Conservation (phyloP, 352 stramenopile genomes). For the Thalassiosira delicatula region DNA sequence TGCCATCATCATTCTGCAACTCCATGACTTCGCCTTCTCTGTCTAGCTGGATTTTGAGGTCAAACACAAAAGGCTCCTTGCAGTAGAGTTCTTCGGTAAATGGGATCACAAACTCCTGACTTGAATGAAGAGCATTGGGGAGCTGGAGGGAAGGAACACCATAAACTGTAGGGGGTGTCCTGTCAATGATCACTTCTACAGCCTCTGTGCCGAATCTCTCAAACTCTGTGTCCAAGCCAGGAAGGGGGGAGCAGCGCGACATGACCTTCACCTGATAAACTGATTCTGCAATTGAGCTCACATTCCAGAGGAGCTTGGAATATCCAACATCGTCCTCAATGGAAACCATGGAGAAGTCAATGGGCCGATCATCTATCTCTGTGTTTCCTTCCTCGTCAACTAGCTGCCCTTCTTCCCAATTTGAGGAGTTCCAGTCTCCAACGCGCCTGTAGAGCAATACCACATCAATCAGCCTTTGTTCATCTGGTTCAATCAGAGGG, state of each 20-base stretch:
- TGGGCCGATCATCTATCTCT: not conserved
- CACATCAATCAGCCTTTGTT: not conserved
- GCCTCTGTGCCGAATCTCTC: not conserved
- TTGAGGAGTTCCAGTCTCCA: not conserved
- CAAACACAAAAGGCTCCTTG: not conserved
- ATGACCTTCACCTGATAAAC: not conserved
- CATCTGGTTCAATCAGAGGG: not conserved
- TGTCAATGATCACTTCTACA: not conserved
- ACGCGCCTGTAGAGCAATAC: not conserved
- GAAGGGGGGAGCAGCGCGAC: not conserved
- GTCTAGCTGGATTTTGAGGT: not conserved
- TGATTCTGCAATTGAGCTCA: not conserved
- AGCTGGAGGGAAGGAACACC: not conserved
- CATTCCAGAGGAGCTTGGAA: not conserved
- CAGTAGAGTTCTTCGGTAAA: constrained; percentile 1
- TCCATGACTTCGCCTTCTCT: not conserved
- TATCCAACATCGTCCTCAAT: not conserved
- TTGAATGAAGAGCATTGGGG: not conserved
- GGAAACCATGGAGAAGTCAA: not conserved
- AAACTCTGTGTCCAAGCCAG: not conserved
- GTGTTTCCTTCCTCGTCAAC: not conserved
- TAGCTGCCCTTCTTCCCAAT: not conserved
- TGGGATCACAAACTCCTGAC: not conserved
- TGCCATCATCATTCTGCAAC: not conserved
- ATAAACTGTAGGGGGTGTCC: not conserved